phyloP scores from a whole-genome alignment of 169 alveolate genomes.

The Blepharisma undulans region DNA sequence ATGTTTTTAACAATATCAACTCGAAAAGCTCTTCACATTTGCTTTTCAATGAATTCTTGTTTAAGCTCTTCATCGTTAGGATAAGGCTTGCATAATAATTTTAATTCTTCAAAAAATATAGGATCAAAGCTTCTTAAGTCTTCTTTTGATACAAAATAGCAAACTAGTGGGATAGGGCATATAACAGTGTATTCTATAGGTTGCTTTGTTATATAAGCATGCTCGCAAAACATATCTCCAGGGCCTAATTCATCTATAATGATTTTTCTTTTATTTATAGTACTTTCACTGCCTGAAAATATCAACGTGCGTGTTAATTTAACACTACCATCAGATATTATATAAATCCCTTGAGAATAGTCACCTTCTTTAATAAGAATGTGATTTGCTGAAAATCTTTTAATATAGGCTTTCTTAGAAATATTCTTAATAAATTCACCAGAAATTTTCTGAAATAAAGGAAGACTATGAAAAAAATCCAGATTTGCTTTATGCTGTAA shows the following conservation, averaged over 20 bases:
- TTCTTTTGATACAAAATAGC: background rate
- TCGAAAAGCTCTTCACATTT: background rate
- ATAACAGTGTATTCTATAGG: conserved; percentile 16
- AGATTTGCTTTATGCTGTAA: background rate
- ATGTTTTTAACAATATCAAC: background rate
- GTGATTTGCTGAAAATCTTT: background rate
- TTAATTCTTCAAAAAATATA: background rate
- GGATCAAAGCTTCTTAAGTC: background rate
- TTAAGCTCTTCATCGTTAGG: background rate
- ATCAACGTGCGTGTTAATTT: background rate
- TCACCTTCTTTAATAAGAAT: conserved; percentile 4
- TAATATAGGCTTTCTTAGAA: background rate
- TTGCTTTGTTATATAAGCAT: background rate
- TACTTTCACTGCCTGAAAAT: background rate
- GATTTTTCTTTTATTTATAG: background rate
- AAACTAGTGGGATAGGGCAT: background rate
- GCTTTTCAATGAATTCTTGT: background rate
- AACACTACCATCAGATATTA: background rate
- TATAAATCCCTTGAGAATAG: conserved; percentile 16
- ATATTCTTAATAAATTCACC: background rate
- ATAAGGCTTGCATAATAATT: conserved; percentile 22
- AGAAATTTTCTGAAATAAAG: background rate
- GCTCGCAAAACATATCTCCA: conserved; percentile 28
- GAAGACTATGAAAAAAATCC: background rate
- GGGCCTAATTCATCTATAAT: conserved; percentile 22